Conservation (phyloP, 495 filamentous ascomycete genomes). For the Penicillium chermesinum region DNA sequence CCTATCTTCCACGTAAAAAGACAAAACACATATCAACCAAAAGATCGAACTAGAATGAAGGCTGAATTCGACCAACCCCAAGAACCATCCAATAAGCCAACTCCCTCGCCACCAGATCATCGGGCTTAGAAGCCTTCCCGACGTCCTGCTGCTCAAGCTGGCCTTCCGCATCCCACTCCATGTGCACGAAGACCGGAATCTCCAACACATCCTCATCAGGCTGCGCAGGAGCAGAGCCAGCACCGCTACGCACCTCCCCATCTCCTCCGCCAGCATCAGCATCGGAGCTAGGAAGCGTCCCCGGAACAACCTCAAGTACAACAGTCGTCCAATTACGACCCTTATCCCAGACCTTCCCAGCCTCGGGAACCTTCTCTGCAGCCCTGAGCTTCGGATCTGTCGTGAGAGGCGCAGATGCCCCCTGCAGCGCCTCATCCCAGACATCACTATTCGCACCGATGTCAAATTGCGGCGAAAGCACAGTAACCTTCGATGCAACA, state of each 20-base stretch:
- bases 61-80: conserved; percentile 70
- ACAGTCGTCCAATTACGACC: conserved; percentile 94
- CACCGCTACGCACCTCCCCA: conserved; percentile 13
- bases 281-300: conserved; percentile 36
- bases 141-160: conserved; percentile 57
- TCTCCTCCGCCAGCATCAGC: conserved; percentile 20
- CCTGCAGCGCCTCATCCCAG: conserved; percentile 83
- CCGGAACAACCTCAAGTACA: conserved; percentile 84
- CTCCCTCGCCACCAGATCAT: conserved; percentile 58
- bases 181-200: conserved; percentile 85
- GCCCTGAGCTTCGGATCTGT: conserved; percentile 31
- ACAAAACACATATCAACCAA: conserved; percentile 3
- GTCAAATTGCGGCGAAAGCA: conserved; percentile 91
- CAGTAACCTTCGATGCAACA: conserved; percentile 74
- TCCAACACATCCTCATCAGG: conserved; percentile 89
- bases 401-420: conserved; percentile 33
- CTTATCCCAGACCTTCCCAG: conserved; percentile 90
- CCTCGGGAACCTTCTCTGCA: conserved; percentile 64
- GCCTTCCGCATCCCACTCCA: conserved; percentile 85
- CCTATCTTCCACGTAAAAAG: conserved; percentile 7
- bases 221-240: conserved; percentile 30
- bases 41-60: conserved; percentile 17
- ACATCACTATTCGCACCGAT: conserved; percentile 93
- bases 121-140: conserved; percentile 46
- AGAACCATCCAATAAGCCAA: conserved; percentile 94